Evolutionary conservation across 306 rosid species (phyloP).

Genomic region (Trifolium repens): DNA sequence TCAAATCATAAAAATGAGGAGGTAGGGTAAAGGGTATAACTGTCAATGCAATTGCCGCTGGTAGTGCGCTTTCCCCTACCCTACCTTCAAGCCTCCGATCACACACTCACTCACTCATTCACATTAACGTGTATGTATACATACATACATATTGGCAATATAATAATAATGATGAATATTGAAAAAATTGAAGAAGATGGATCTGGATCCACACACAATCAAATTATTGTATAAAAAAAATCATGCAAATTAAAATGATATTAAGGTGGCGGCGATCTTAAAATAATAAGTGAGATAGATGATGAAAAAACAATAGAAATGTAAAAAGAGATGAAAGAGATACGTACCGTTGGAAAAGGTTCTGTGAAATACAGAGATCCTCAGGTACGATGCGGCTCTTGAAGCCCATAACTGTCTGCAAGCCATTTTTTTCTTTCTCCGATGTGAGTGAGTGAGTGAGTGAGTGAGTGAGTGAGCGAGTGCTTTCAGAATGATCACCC

Average conservation of each 20-base stretch:
- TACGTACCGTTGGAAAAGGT: slow-evolving; percentile 64
- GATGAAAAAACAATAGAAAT: background rate
- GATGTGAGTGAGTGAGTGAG: background rate
- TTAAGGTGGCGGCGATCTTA: background rate
- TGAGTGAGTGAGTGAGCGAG: background rate
- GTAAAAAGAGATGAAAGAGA: slow-evolving; percentile 1
- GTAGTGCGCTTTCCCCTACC: background rate
- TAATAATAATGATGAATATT: too few species aligned
- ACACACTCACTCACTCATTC: too few species aligned
- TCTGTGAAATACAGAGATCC: slow-evolving; percentile 64
- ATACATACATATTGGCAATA: too few species aligned
- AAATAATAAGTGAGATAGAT: background rate
- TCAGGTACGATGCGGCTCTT: slow-evolving; percentile 75
- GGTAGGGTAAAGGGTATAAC: background rate
- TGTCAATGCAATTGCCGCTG: background rate
- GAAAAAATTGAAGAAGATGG: background rate
- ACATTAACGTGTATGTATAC: background rate
- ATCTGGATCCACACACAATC: slow-evolving; percentile 46
- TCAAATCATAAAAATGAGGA: background rate
- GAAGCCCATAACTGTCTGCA: slow-evolving; percentile 78
- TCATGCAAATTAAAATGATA: background rate
- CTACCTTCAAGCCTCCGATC: background rate
- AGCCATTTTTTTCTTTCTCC: slow-evolving; percentile 60
- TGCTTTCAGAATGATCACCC: background rate
- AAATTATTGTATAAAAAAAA: background rate